Base-by-base conservation (phyloP, 805 yeast species). In the Saturnispora halmiae region DNA sequence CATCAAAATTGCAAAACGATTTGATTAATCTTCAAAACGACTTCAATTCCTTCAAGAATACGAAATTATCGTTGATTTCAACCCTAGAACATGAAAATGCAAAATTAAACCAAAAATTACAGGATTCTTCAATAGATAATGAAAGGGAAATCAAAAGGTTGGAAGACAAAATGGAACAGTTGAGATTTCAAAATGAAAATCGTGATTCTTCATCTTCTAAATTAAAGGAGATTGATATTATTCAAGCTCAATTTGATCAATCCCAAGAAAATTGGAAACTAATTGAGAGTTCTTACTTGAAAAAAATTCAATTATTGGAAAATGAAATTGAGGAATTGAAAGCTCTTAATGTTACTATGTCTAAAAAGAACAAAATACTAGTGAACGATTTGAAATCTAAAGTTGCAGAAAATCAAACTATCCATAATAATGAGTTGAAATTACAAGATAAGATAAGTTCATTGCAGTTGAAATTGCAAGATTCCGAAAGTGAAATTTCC, bases 191-290 rank as follows among this genome's bases (percentile, higher is more conserved):
- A 48, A 63, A 73, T 21, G 96, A 87, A 54, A 36, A 32, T 27
- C 24, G 28, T n/a, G 34, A 34, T 22, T n/a, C 41, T 7, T n/a
- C 42, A 7, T 18, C 31, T 8, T 31, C 22, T 7, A 31, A 22
- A 11, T 5, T 13, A 11, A 29, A 36, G 6, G 42, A 41, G 26
- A 47, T 45, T 11, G 77, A 79, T 48, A 61, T 70, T 13, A 53
- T 84, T 16, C 87, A 82, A 52, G 64, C 73, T 2, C 92, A 87
- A 56, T 80, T 83, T 48, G 72, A 82, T 6, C 70, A 78, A 13
- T 82, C 90, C 0, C 80, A 80, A 42, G 85, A 79, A 47, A 84
- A 81, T 56, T 85, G 95, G 94, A 79, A 81, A 42, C 64, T 77
- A 15, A 77, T 86, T 32, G 96, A 92, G 58, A 71, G 81, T 30